phyloP scores from a whole-genome alignment of 2,329 filamentous ascomycete species.

The Penicillium sp. region DNA sequence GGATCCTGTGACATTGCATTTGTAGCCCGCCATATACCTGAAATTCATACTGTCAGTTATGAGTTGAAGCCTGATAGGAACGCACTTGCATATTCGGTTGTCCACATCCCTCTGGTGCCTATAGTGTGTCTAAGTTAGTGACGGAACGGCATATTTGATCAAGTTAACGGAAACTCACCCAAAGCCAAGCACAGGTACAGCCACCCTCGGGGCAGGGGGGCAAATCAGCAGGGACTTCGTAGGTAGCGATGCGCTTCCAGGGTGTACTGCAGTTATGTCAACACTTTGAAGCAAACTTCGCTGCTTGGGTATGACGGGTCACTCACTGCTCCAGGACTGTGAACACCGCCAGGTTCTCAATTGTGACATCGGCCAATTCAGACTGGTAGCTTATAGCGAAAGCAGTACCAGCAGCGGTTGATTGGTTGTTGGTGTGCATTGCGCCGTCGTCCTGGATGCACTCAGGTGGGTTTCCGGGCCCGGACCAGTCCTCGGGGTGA shows the following conservation, averaged over 20 bases:
- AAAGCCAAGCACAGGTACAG: slow-evolving; percentile 47
- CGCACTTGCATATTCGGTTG: slow-evolving; percentile 39
- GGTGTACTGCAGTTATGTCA: slow-evolving; percentile 31
- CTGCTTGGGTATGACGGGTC: background rate
- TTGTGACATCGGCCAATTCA: slow-evolving; percentile 50
- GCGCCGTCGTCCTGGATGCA: slow-evolving; percentile 47
- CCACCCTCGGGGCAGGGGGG: slow-evolving; percentile 41
- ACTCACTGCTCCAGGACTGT: slow-evolving; percentile 48
- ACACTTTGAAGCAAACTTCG: background rate
- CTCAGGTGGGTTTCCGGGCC: slow-evolving; percentile 35
- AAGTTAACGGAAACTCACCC: slow-evolving; percentile 23
- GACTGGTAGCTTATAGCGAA: slow-evolving; percentile 55
- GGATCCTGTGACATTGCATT: slow-evolving; percentile 51
- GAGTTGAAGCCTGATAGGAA: background rate
- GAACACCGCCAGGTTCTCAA: slow-evolving; percentile 57
- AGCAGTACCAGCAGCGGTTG: slow-evolving; percentile 49
- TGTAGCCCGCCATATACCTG: slow-evolving; percentile 52
- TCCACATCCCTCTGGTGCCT: slow-evolving; percentile 40
- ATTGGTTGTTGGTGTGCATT: slow-evolving; percentile 51
- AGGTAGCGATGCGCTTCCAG: slow-evolving; percentile 42
- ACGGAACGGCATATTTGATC: background rate
- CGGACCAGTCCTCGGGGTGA: slow-evolving; percentile 51
- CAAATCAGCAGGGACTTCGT: slow-evolving; percentile 38
- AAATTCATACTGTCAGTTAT: background rate
- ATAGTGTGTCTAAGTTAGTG: background rate